Conservation (phyloP, 257 asterid species). For the Primulina huaijiensis region DNA sequence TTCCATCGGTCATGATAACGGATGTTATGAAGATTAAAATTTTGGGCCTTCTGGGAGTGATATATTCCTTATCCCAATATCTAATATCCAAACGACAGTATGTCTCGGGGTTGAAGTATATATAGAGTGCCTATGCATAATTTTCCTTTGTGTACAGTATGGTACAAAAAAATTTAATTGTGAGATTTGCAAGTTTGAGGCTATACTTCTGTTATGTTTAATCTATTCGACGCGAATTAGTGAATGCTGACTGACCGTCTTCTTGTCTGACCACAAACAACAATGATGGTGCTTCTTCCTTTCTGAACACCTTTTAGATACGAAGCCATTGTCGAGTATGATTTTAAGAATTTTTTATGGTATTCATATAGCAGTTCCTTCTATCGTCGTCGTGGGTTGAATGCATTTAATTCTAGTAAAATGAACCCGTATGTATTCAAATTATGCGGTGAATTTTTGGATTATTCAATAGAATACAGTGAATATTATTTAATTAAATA, state of each 20-base stretch:
- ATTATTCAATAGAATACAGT: too few relatives aligned
- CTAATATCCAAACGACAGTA: slow-evolving; percentile 80
- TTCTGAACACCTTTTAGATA: too few relatives aligned
- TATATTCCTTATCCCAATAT: slow-evolving; percentile 84
- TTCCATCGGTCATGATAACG: slow-evolving; percentile 71
- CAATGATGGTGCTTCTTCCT: neutral
- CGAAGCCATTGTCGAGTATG: too few relatives aligned
- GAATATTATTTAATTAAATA: too few relatives aligned
- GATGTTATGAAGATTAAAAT: slow-evolving; percentile 77
- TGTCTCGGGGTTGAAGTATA: slow-evolving; percentile 86
- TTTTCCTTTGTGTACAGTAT: slow-evolving; percentile 37
- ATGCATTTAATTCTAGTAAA: too few relatives aligned
- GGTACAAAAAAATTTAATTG: slow-evolving; percentile 26
- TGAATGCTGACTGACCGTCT: slow-evolving; percentile 15
- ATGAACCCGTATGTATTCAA: too few relatives aligned
- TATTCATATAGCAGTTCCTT: too few relatives aligned
- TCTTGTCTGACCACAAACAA: neutral
- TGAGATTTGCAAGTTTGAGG: slow-evolving; percentile 26
- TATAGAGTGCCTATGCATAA: slow-evolving; percentile 44
- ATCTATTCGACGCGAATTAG: slow-evolving; percentile 41
- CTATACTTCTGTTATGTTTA: slow-evolving; percentile 31
- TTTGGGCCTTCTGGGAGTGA: slow-evolving; percentile 86
- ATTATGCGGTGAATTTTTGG: too few relatives aligned
- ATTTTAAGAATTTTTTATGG: too few relatives aligned
- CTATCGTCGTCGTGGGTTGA: too few relatives aligned